Base-by-base conservation (phyloP, 805 yeast genomes). In the Suhomyces sp. region DNA sequence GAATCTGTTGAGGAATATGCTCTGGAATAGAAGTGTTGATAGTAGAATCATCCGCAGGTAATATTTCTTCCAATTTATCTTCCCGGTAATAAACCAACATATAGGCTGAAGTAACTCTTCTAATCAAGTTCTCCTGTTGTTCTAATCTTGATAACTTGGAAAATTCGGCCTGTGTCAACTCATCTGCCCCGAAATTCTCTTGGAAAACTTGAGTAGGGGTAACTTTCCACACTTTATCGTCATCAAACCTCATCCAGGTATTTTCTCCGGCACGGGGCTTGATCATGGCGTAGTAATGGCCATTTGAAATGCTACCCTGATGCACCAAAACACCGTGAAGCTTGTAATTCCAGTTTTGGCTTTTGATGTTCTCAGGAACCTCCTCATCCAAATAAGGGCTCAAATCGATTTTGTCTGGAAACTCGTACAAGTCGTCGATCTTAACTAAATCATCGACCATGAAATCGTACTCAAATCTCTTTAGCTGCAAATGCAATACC, bases 241-340 rank as follows among this genome's bases (percentile, higher is more conserved):
- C 99, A 68, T 94, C 99, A 74, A 93, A 94, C 64, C 93, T 79
- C 67, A 81, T 86, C 99, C 99, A 94, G 8, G 71, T 63, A 41
- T 80, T 76, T 17, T 17, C 24, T 38, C n/a, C 42, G 2, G 79
- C 73, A 24, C 79, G 79, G 1, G 98, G 98, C 67, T 86, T 91
- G 49, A 94, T 85, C 84, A 94, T 80, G 0, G 99, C 94, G 65
- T 94, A 94, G 69, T 94, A 94, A 66, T 94, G 99, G 19, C 99
- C 99, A 45, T 92, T 88, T 9, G 96, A 88, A 48, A 94, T 86
- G 64, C 93, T 97, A 54, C 99, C 99, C 42, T 91, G 87, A 68
- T 94, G 99, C 10, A 94, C 97, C 53, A 94, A 75, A 2, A 94
- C 99, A 9, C 98, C 97, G 68, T 93, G 97, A 24, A 94, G 73